phyloP scores from a whole-genome alignment of 1,284 basidiomycete genomes.

The Cryptococcus sp. region DNA sequence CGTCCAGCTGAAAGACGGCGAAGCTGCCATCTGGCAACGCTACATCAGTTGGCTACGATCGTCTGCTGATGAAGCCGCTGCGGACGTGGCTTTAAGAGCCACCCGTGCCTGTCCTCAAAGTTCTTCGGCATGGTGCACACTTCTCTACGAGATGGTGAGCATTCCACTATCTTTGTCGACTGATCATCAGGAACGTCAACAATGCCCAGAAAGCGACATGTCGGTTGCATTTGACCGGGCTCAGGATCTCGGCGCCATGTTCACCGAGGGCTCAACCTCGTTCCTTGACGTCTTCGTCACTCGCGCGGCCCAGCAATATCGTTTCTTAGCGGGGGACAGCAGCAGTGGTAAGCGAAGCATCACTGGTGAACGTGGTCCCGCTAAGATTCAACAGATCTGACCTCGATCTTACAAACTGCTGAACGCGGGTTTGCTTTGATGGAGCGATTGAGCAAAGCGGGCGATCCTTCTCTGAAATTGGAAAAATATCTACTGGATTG shows the following conservation, averaged over 20 bases:
- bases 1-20: neutral
- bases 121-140: constrained; percentile 27
- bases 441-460: constrained; percentile 47
- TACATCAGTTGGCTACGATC: neutral
- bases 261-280: constrained; percentile 8
- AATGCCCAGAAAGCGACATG: constrained; percentile 2
- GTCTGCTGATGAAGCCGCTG: neutral
- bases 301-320: constrained; percentile 11
- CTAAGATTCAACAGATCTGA: neutral
- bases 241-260: constrained; percentile 14
- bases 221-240: constrained; percentile 12
- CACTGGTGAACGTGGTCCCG: neutral
- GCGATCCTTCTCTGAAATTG: constrained; percentile 62
- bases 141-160: constrained; percentile 11
- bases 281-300: constrained; percentile 45
- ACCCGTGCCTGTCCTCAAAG: constrained; percentile 37
- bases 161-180: neutral
- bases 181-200: constrained; percentile 15
- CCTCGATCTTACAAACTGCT: constrained; percentile 16
- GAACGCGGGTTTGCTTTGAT: constrained; percentile 31
- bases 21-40: constrained; percentile 1
- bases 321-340: neutral
- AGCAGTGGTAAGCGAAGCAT: too few relatives aligned
- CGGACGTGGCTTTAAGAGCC: constrained; percentile 3
- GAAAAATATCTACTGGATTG: constrained; percentile 74